phyloP scores from a whole-genome alignment of 495 filamentous ascomycete species.

The Aeminium ludgeri region DNA sequence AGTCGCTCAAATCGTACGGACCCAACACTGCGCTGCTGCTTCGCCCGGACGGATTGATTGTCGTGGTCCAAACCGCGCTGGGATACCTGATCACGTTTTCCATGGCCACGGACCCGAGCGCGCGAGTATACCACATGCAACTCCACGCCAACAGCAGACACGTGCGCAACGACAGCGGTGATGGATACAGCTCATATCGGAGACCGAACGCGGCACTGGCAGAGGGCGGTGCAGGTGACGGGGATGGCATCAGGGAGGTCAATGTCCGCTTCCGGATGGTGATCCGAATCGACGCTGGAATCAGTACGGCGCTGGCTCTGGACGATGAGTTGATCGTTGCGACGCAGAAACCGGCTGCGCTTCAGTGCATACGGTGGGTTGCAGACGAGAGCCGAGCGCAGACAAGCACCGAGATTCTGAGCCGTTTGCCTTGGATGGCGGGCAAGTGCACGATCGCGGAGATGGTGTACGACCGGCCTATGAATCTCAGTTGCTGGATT shows the following conservation, averaged over 20 bases:
- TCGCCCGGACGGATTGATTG: constrained; percentile 77
- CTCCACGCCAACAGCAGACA: constrained; percentile 22
- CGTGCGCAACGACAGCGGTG: constrained; percentile 51
- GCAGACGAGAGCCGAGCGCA: constrained; percentile 66
- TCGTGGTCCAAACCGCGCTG: constrained; percentile 75
- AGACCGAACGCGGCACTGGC: constrained; percentile 23
- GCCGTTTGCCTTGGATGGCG: constrained; percentile 70
- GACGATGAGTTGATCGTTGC: constrained; percentile 90
- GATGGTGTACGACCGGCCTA: constrained; percentile 92
- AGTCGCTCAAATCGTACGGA: constrained; percentile 70
- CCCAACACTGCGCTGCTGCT: constrained; percentile 68
- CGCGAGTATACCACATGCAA: constrained; percentile 46
- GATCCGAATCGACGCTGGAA: constrained; percentile 94
- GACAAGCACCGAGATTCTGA: constrained; percentile 80
- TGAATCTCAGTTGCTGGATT: constrained; percentile 92
- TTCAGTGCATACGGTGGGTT: constrained; percentile 92
- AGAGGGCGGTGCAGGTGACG: constrained; percentile 44
- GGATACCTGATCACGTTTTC: constrained; percentile 93
- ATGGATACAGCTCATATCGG: constrained; percentile 32
- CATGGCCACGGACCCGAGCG: constrained; percentile 64
- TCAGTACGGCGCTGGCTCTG: constrained; percentile 68
- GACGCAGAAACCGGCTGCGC: constrained; percentile 78
- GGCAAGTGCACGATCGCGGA: constrained; percentile 49
- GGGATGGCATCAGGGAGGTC: constrained; percentile 67
- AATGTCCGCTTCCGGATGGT: constrained; percentile 91